phyloP scores from a whole-genome alignment of 169 alveolate species.

The Cryptosporidium ryanae region DNA sequence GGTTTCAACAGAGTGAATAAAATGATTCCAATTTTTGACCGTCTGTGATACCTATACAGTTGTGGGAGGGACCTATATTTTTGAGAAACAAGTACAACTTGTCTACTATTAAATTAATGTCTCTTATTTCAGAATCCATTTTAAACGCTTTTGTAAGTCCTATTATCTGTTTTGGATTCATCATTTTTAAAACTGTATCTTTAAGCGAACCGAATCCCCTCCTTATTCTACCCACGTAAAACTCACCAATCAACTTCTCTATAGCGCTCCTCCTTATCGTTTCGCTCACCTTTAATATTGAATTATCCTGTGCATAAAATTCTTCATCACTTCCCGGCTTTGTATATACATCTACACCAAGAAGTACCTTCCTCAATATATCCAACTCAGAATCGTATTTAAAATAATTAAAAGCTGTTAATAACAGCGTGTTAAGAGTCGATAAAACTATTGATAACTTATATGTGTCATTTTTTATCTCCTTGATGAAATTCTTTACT shows the following conservation, averaged over 20 bases:
- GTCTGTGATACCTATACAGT: conserved; percentile 59
- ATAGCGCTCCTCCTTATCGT: conserved; percentile 44
- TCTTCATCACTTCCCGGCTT: conserved; percentile 4
- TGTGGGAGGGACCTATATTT: conserved; percentile 58
- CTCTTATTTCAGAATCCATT: conserved; percentile 27
- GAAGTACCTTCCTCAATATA: conserved; percentile 29
- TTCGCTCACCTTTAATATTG: conserved; percentile 42
- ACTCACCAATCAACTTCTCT: conserved; percentile 53
- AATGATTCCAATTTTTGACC: conserved; percentile 64
- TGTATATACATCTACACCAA: conserved; percentile 35
- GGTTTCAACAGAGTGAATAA: conserved; percentile 35
- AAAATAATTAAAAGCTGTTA: conserved; percentile 70
- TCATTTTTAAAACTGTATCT: conserved; percentile 54
- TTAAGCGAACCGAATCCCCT: conserved; percentile 45
- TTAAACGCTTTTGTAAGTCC: conserved; percentile 35
- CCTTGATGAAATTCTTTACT: conserved; percentile 19
- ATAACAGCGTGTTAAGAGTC: conserved; percentile 9
- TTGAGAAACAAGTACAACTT: conserved; percentile 22
- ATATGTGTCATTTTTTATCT: conserved; percentile 22
- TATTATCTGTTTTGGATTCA: conserved; percentile 69
- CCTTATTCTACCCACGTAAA: conserved; percentile 65
- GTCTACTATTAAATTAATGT: conserved; percentile 25
- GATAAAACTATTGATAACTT: conserved; percentile 39
- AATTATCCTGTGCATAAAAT: conserved; percentile 29
- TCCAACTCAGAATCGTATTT: conserved; percentile 63